phyloP scores from a whole-genome alignment of 495 filamentous ascomycete genomes.

The Lindgomyces ingoldianus region DNA sequence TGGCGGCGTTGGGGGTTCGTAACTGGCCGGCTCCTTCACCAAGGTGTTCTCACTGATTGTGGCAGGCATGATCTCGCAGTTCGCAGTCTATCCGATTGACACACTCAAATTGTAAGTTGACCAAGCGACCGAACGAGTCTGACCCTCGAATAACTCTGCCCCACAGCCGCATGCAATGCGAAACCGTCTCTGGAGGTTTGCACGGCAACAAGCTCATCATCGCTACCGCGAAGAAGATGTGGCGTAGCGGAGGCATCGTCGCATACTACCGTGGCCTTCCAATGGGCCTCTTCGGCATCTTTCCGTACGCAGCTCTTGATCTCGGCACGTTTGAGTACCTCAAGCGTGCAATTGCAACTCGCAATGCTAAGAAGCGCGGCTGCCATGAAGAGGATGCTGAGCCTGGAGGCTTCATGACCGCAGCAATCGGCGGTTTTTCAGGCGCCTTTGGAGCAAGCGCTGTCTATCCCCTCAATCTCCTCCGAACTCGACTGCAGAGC shows the following conservation, averaged over 20 bases:
- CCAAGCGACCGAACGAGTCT: neutral
- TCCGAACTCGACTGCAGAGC: slow-evolving; percentile 89
- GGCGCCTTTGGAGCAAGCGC: slow-evolving; percentile 91
- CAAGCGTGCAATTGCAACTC: slow-evolving; percentile 69
- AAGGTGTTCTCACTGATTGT: neutral
- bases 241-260: slow-evolving; percentile 67
- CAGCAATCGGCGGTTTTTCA: slow-evolving; percentile 80
- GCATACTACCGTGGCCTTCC: slow-evolving; percentile 90
- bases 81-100: slow-evolving; percentile 93
- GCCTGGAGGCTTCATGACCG: slow-evolving; percentile 74
- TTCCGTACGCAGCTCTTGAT: slow-evolving; percentile 96
- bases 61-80: slow-evolving; percentile 51
- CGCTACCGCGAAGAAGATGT: slow-evolving; percentile 81
- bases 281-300: slow-evolving; percentile 92
- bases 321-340: slow-evolving; percentile 92
- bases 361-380: slow-evolving; percentile 67
- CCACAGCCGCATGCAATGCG: slow-evolving; percentile 82
- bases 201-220: slow-evolving; percentile 82
- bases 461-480: slow-evolving; percentile 93
- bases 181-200: slow-evolving; percentile 80
- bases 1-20: slow-evolving; percentile 74
- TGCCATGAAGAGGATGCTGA: slow-evolving; percentile 81
- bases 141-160: slow-evolving; percentile 31
- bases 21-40: slow-evolving; percentile 57
- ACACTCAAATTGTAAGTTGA: slow-evolving; percentile 85